Conservation (phyloP, 257 asterid species). For the Nicotiana tabacum region DNA sequence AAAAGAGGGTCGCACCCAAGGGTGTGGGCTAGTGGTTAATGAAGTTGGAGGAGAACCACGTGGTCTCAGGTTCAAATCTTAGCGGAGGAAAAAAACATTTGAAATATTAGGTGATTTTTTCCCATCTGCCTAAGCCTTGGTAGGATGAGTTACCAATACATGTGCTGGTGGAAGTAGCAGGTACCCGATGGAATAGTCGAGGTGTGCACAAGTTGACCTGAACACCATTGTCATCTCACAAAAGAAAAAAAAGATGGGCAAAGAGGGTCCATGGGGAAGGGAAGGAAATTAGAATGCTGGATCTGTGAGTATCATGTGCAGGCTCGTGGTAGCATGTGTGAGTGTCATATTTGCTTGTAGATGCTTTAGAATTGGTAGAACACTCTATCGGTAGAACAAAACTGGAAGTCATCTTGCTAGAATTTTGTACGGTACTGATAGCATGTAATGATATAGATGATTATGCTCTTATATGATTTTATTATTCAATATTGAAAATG, state of each 20-base stretch:
- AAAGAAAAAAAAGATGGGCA: not conserved
- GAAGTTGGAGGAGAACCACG: too few species aligned
- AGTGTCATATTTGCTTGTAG: not conserved
- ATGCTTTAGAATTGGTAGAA: not conserved
- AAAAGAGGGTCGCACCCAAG: not conserved
- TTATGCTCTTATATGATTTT: not conserved
- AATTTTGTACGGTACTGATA: not conserved
- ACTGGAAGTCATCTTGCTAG: not conserved
- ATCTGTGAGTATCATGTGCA: not conserved
- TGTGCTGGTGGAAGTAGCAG: too few species aligned
- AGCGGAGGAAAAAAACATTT: too few species aligned
- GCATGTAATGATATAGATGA: not conserved
- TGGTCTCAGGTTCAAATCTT: too few species aligned
- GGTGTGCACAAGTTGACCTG: too few species aligned
- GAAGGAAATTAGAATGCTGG: not conserved
- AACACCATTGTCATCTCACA: too few species aligned
- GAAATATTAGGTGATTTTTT: too few species aligned
- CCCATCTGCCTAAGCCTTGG: too few species aligned
- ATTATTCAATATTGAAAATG: not conserved
- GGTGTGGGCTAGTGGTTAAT: too few species aligned
- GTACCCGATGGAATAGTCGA: too few species aligned
- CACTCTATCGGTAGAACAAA: not conserved
- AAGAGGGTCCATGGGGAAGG: not conserved
- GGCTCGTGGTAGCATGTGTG: not conserved
- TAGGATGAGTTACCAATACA: too few species aligned